These are phyloP conservation scores for Neurospora terricola DNA, from an alignment of 495 filamentous ascomycete species.

Conservation along the genomic window DNA sequence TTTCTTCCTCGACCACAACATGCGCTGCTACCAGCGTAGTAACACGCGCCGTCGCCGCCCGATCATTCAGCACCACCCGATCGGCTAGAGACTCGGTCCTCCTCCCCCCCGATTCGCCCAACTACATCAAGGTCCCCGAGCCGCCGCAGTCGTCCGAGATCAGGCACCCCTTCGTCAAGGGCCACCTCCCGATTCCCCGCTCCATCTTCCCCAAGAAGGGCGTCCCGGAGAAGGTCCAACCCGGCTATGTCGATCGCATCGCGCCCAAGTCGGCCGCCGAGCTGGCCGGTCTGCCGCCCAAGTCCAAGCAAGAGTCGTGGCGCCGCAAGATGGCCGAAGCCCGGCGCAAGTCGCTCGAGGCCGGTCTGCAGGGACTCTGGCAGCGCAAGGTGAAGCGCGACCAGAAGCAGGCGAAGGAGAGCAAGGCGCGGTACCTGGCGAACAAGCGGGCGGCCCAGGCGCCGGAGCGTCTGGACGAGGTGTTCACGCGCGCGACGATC, in stretches of 20 bases:
- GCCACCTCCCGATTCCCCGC: conserved; percentile 37
- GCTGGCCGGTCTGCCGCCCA: conserved; percentile 12
- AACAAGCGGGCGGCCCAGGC: conserved; percentile 22
- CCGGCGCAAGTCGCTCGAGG: conserved; percentile 27
- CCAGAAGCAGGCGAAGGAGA: background rate
- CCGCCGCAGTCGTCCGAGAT: conserved; percentile 32
- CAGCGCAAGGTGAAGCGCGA: conserved; percentile 23
- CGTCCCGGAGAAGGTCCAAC: conserved; percentile 20
- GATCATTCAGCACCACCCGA: conserved; percentile 7
- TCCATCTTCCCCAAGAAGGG: conserved; percentile 30
- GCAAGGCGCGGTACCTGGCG: conserved; percentile 4
- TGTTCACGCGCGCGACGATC: conserved; percentile 31
- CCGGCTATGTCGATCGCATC: conserved; percentile 19
- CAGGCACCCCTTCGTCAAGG: conserved; percentile 24
- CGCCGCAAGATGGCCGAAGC: conserved; percentile 25
- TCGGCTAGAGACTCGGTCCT: background rate
- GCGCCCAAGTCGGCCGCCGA: conserved; percentile 19
- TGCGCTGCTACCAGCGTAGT: conserved; percentile 41
- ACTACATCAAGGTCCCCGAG: conserved; percentile 34
- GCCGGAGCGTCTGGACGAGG: conserved; percentile 34
- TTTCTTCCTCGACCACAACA: conserved; percentile 47
- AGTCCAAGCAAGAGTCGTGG: conserved; percentile 21
- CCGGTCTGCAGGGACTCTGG: conserved; percentile 30
- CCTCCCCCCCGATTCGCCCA: conserved; percentile 37
- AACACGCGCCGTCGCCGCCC: conserved; percentile 5